Conservation (phyloP, 2,329 filamentous ascomycete genomes). For the Penicillium occitanis region DNA sequence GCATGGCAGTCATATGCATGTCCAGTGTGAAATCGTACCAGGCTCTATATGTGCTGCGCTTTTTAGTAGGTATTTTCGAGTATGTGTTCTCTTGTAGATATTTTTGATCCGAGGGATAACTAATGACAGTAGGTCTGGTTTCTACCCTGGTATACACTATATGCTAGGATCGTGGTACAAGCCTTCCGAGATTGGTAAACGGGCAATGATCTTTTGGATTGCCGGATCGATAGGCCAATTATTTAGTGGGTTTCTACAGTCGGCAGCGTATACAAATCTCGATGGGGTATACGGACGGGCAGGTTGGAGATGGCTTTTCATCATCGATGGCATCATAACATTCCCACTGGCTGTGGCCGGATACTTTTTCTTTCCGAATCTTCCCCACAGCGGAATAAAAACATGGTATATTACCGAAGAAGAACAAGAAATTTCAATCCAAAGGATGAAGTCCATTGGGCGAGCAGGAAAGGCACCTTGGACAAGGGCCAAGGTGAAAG, state of each 20-base stretch:
- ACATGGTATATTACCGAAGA: slow-evolving; percentile 12
- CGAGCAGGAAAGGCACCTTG: slow-evolving; percentile 40
- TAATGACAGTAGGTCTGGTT: slow-evolving; percentile 23
- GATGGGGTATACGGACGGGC: slow-evolving; percentile 30
- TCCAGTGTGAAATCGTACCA: slow-evolving; percentile 35
- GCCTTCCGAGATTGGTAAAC: slow-evolving; percentile 39
- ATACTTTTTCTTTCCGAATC: slow-evolving; percentile 17
- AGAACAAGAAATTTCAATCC: slow-evolving; percentile 23
- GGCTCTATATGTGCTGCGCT: slow-evolving; percentile 27
- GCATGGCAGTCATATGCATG: slow-evolving; percentile 39
- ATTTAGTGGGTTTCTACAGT: slow-evolving; percentile 40
- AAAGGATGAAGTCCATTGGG: slow-evolving; percentile 38
- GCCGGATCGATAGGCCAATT: slow-evolving; percentile 36
- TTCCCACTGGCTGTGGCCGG: slow-evolving; percentile 15
- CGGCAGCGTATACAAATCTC: slow-evolving; percentile 34
- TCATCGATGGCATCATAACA: slow-evolving; percentile 23
- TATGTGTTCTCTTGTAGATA: background rate
- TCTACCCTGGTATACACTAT: slow-evolving; percentile 40
- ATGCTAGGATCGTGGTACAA: slow-evolving; percentile 48
- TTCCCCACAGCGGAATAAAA: slow-evolving; percentile 16
- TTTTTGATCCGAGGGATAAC: slow-evolving; percentile 6
- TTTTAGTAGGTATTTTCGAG: slow-evolving; percentile 33
- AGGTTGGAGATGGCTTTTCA: slow-evolving; percentile 41
- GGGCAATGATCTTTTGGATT: slow-evolving; percentile 37
- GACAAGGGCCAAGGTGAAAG: slow-evolving; percentile 35